These are phyloP conservation scores for Beauveria caledonica DNA, from an alignment of 2,329 filamentous ascomycete species.

Conservation along the genomic window DNA sequence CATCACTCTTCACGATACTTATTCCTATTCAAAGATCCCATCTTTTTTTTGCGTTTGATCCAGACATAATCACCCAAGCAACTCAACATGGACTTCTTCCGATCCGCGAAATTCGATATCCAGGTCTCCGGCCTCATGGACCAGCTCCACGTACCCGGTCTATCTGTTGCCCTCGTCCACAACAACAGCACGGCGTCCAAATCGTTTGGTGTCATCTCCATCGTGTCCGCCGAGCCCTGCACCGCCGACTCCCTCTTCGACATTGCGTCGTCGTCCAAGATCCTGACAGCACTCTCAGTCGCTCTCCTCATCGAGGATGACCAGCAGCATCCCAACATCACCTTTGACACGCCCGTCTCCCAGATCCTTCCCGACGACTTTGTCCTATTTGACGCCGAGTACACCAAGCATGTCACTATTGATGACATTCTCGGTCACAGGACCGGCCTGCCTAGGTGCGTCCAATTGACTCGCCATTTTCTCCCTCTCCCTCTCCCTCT, in stretches of 20 bases:
- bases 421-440: conserved; percentile 10
- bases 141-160: conserved; percentile 1
- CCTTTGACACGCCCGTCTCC: conserved; percentile 4
- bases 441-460: conserved; percentile 4
- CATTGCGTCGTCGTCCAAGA: conserved; percentile 9
- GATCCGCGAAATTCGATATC: not conserved
- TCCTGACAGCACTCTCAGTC: conserved; percentile 1
- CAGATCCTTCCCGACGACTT: conserved; percentile 5
- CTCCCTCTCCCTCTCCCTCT: not conserved
- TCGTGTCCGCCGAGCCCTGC: not conserved
- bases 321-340: not conserved
- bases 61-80: not conserved
- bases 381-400: conserved; percentile 4
- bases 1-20: not conserved
- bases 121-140: not conserved
- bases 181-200: not conserved
- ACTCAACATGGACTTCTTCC: conserved; percentile 3
- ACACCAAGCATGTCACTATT: conserved; percentile 8
- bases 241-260: conserved; percentile 4
- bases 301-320: conserved; percentile 5
- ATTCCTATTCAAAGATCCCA: no score
- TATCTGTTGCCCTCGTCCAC: conserved; percentile 5
- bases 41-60: no score
- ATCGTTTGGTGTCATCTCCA: not conserved
- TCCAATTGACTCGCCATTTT: not conserved